Base-by-base conservation (phyloP, 2,329 filamentous ascomycete genomes). In the Juglanconis sp. region DNA sequence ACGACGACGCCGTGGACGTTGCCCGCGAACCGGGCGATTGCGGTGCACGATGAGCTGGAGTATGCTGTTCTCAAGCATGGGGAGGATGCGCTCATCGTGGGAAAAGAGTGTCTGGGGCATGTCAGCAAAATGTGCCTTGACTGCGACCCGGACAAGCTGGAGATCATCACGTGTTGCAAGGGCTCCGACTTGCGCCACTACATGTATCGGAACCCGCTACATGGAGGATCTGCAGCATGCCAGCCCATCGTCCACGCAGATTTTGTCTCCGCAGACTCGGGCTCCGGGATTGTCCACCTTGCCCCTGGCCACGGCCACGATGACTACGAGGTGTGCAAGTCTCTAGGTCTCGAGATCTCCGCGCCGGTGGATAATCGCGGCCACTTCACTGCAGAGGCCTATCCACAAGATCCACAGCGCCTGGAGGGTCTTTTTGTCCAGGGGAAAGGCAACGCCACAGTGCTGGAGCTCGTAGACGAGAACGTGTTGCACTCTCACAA, bases 1-100 rank as follows among this genome's bases (percentile, higher is more conserved):
- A 99, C 95, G 2, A 99, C 95, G 0, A 99, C 95, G 0, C 95
- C 95, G 0, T 99, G 95, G 95, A 99, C 95, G 0, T 79, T 99
- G 5, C 94, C 95, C 0, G 93, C 94, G 2, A 99, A 99, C 72
- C 87, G 86, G 70, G 93, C 91, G 0, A 92, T 99, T 71, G 93
- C 92, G 2, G 82, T 98, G 40, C 87, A 92, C 67, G 78, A 84
- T 6, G 86, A 90, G 44, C 76, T 98, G 63, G 78, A 86, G 48
- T 99, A 98, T 71, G 80, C 81, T 4, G 74, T 96, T 24, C 77
- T 96, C 42, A 77, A 81, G 57, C 78, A 83, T 1, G 78, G 78
- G 0, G 72, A 72, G 0, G 79, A 87, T 65, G 85, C 86, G 17
- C 77, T 94, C 2, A 73, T 98, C 3, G 80, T 97, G 51, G 92